Evolutionary conservation across 164 flowering plant species (phyloP).

Genomic region (Tinospora cordifolia): DNA sequence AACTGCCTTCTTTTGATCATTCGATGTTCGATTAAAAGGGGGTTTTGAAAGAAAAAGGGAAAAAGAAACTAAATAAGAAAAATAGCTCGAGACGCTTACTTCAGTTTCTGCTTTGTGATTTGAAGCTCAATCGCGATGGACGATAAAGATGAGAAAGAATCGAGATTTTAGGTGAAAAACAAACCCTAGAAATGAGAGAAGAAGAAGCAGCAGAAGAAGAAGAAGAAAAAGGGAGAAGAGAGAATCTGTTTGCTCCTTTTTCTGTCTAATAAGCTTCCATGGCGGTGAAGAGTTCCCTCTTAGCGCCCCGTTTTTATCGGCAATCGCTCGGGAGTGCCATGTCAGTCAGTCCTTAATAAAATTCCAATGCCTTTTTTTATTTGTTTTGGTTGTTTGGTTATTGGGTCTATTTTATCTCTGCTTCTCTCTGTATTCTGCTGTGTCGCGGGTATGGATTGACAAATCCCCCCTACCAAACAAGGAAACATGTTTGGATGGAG

Average conservation of each 20-base stretch:
- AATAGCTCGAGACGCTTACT: not conserved
- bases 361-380: not conserved
- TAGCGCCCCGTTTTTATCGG: conserved; percentile 15
- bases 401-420: no score
- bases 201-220: not conserved
- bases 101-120: not conserved
- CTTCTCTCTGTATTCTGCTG: no score
- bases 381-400: no score
- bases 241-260: conserved; percentile 5
- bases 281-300: conserved; percentile 24
- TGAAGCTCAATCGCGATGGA: no score
- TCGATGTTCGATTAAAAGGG: no score
- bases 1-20: no score
- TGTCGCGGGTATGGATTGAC: no score
- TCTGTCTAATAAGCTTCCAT: conserved; percentile 12
- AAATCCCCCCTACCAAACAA: no score
- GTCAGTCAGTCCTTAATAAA: not conserved
- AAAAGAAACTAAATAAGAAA: not conserved
- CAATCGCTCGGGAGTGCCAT: not conserved
- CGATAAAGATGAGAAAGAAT: no score
- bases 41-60: not conserved
- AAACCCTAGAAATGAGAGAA: conserved; percentile 9
- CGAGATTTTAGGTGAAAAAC: not conserved
- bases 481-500: no score
- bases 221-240: not conserved